Evolutionary conservation across 345 rosid genomes (phyloP).

Genomic region (Syzygium aqueum): DNA sequence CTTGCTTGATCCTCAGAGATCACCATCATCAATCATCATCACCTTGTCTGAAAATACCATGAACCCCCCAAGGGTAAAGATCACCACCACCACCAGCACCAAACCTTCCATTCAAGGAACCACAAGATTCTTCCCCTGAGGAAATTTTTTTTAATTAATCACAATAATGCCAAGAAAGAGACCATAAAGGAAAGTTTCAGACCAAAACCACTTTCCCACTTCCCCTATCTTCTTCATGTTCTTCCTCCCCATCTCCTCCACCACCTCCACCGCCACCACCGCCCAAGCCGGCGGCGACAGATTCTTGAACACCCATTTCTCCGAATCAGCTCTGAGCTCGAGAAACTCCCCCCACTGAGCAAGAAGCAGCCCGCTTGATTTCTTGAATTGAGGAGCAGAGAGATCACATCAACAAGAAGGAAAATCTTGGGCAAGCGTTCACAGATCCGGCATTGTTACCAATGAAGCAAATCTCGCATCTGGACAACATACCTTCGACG

Average conservation of each 20-base stretch:
- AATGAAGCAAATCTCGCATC: constrained; percentile 70
- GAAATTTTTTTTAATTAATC: background rate
- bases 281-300: background rate
- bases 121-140: constrained; percentile 31
- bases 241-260: background rate
- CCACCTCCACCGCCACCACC: background rate
- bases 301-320: background rate
- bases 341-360: background rate
- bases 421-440: background rate
- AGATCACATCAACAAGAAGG: background rate
- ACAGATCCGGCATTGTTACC: background rate
- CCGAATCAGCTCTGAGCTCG: background rate
- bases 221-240: background rate
- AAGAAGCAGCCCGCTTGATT: background rate
- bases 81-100: background rate
- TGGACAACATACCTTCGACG: constrained; percentile 73
- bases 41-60: background rate
- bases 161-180: background rate
- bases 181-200: background rate
- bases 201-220: background rate
- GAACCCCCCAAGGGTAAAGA: background rate
- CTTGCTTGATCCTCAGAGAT: background rate
- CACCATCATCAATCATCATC: background rate
- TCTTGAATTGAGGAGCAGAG: background rate
- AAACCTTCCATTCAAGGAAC: constrained; percentile 40